These are phyloP conservation scores for Krasilnikovozyma curviuscula DNA, from an alignment of 768 basidiomycete genomes.

Conservation along the genomic window DNA sequence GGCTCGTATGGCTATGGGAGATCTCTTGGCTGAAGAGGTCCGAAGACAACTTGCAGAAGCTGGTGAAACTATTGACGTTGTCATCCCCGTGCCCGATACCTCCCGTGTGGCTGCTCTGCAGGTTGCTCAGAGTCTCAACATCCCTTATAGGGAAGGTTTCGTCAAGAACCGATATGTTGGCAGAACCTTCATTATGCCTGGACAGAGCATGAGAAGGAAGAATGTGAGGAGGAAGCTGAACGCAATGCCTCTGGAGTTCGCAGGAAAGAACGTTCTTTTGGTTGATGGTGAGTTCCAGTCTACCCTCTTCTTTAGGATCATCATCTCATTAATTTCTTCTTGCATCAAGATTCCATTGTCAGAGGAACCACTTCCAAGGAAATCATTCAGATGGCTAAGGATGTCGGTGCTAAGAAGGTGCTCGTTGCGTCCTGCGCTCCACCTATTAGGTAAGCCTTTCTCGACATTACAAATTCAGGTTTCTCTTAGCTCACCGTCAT, in stretches of 20 bases:
- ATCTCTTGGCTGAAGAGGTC: conserved; percentile 76
- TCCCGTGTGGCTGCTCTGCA: conserved; percentile 90
- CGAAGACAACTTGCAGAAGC: conserved; percentile 46
- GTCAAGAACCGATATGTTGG: conserved; percentile 98
- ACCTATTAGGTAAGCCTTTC: conserved; percentile 52
- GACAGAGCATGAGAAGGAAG: conserved; percentile 84
- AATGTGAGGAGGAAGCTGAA: conserved; percentile 90
- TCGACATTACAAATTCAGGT: not conserved
- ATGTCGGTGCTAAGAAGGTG: conserved; percentile 90
- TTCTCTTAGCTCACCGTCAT: not conserved
- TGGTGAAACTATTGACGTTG: conserved; percentile 52
- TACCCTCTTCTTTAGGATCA: not conserved
- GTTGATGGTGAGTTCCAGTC: conserved; percentile 55
- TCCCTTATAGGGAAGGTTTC: conserved; percentile 95
- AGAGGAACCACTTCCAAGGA: conserved; percentile 96
- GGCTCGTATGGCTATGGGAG: conserved; percentile 98
- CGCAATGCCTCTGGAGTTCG: conserved; percentile 95
- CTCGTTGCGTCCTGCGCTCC: conserved; percentile 94
- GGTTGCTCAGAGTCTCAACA: conserved; percentile 64
- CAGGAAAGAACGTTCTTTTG: conserved; percentile 72
- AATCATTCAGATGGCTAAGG: conserved; percentile 97
- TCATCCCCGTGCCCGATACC: conserved; percentile 94
- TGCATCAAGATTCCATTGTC: conserved; percentile 70
- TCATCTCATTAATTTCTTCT: not conserved
- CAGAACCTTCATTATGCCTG: conserved; percentile 98